Percentiles rank a stretch among this genome's conserved stretches.
Evolutionary conservation across 805 yeast species (phyloP).

Genomic region (Metschnikowia reukaufii): DNA sequence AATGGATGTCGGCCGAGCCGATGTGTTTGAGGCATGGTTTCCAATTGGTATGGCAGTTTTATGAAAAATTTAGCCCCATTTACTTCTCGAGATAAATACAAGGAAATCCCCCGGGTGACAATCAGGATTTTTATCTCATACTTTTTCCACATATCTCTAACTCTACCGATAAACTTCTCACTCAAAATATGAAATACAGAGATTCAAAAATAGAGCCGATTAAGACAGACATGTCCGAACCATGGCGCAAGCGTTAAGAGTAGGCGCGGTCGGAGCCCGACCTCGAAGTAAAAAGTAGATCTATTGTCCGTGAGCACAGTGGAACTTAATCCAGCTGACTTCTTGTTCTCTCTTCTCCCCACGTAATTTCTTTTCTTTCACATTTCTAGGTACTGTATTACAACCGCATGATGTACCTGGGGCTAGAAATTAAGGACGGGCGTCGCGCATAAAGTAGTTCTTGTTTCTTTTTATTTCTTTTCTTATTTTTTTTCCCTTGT

Average conservation of each 20-base stretch:
- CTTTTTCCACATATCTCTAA: no score
- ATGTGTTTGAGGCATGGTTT: neutral
- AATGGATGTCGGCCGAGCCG: constrained; percentile 3
- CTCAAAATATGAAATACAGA: no score
- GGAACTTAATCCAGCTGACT: neutral
- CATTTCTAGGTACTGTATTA: no score
- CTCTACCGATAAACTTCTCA: no score
- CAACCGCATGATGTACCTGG: neutral
- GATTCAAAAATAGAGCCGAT: neutral
- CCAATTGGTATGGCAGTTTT: neutral
- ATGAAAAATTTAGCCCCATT: no score
- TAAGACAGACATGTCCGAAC: constrained; percentile 1
- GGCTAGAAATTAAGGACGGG: neutral
- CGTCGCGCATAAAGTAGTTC: neutral
- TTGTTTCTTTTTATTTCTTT: neutral
- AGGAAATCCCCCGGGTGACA: no score
- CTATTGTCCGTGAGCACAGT: constrained; percentile 3
- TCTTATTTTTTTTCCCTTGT: neutral
- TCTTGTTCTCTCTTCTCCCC: neutral
- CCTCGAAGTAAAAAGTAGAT: neutral
- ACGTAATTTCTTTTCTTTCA: neutral
- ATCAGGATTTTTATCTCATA: no score
- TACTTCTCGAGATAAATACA: no score
- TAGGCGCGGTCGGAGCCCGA: constrained; percentile 9
- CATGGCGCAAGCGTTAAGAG: constrained; percentile 6